These are phyloP conservation scores for Candida corydali DNA, from an alignment of 805 yeast species.

Conservation along the genomic window DNA sequence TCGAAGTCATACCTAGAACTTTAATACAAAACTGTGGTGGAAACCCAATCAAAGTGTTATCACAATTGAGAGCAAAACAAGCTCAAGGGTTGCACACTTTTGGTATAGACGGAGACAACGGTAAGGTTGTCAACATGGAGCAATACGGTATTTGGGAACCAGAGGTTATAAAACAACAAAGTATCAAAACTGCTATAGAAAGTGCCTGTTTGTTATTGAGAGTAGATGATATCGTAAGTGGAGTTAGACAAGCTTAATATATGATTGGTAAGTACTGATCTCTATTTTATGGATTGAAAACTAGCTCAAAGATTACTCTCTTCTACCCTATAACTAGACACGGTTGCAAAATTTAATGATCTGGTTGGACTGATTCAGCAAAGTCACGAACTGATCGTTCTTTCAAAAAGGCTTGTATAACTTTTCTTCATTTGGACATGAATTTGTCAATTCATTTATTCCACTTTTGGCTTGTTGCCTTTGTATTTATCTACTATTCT, in stretches of 20 bases:
- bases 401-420: background rate
- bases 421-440: background rate
- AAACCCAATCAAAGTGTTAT: constrained; percentile 82
- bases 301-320: too few species aligned
- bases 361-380: too few species aligned
- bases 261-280: background rate
- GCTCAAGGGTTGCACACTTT: constrained; percentile 81
- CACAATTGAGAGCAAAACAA: constrained; percentile 93
- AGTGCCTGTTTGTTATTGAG: constrained; percentile 91
- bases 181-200: constrained; percentile 96
- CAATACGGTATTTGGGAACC: constrained; percentile 99
- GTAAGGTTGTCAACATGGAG: constrained; percentile 93
- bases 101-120: constrained; percentile 94
- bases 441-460: background rate
- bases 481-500: constrained; percentile 17
- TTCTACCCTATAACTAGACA: too few species aligned
- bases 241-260: constrained; percentile 59
- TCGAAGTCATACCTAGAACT: constrained; percentile 97
- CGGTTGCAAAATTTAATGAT: too few species aligned
- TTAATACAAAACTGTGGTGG: constrained; percentile 97
- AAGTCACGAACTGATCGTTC: too few species aligned
- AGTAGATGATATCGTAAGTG: constrained; percentile 97
- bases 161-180: constrained; percentile 94
- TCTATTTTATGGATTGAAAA: too few species aligned
- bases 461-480: constrained; percentile 9